Base-by-base conservation (phyloP, 257 asterid species). In the Coffea eugenioides region DNA sequence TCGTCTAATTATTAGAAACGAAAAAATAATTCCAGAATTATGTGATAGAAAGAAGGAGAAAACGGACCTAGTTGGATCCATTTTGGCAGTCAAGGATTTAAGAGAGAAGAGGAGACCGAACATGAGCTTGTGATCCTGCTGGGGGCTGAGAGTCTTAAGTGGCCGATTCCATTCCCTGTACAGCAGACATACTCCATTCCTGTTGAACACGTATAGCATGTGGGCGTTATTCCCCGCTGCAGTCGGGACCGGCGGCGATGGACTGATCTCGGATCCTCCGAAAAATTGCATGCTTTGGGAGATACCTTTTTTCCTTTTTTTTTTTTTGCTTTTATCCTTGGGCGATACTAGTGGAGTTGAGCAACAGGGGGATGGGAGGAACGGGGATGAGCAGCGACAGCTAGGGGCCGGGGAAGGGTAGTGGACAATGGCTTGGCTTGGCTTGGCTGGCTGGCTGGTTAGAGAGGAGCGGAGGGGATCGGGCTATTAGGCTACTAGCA, bases 161-260 rank as follows among this genome's bases (percentile, higher is more conserved):
- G 98, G 97, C 1, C 98, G 92, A 90, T 96, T 96, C 99, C 99
- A 96, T 80, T 96, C 97, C 82, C 98, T 85, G 91, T 94, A 96
- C 36, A 96, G 97, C 84, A 96, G 83, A 77, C 97, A 89, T 8
- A 96, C 84, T 8, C 98, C 97, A 48, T 90, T 96, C 83, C 98
- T 85, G 87, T 94, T 92, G 94, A 94, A 96, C 54, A 96, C 83
- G 86, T 94, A 96, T 80, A 96, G 71, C 99, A 92, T 92, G 56
- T 91, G 92, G 31, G 92, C 97, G 86, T 94, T 94, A 89, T 96
- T 92, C 52, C 99, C 98, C 5, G 95, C 89, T 77, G 88, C 93
- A 2, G 97, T 88, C 39, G 99, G 92, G 75, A 78, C 90, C 21
- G 97, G 93, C 12, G 97, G 97, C 21, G 94, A 92, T 59, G 97